These are phyloP conservation scores for Cercospora citrullina DNA, from an alignment of 2,329 filamentous ascomycete genomes.

Conservation along the genomic window DNA sequence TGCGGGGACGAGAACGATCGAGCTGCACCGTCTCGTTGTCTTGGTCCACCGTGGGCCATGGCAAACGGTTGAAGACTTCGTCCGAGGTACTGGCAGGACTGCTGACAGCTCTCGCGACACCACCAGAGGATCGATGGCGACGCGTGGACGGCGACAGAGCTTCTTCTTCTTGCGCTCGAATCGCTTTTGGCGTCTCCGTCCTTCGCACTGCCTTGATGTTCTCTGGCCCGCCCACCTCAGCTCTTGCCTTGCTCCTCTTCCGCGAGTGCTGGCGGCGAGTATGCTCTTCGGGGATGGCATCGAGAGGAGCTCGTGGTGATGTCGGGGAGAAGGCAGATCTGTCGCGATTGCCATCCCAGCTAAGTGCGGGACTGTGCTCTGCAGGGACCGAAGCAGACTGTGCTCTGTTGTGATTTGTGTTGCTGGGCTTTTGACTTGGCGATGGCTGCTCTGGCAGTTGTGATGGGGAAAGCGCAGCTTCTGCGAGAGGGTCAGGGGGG, in stretches of 20 bases:
- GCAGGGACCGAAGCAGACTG: constrained; percentile 7
- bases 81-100: constrained; percentile 38
- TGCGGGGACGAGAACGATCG: constrained; percentile 41
- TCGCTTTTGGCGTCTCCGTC: constrained; percentile 45
- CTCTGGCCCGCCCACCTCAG: constrained; percentile 47
- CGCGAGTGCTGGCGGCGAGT: constrained; percentile 20
- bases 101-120: constrained; percentile 22
- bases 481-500: constrained; percentile 37
- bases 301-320: constrained; percentile 42
- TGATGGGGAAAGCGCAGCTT: constrained; percentile 12
- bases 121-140: constrained; percentile 9
- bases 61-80: constrained; percentile 36
- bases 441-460: constrained; percentile 11
- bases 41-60: constrained; percentile 48
- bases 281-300: constrained; percentile 46
- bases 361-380: constrained; percentile 1
- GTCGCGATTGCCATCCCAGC: constrained; percentile 13
- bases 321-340: constrained; percentile 26
- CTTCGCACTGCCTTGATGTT: constrained; percentile 45
- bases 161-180: constrained; percentile 38
- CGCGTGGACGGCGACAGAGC: constrained; percentile 22
- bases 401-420: constrained; percentile 2
- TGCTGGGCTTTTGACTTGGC: constrained; percentile 12
- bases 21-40: constrained; percentile 48
- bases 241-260: constrained; percentile 46